These are phyloP conservation scores for Eucalyptus regnans DNA, from an alignment of 345 rosid species.

Conservation along the genomic window DNA sequence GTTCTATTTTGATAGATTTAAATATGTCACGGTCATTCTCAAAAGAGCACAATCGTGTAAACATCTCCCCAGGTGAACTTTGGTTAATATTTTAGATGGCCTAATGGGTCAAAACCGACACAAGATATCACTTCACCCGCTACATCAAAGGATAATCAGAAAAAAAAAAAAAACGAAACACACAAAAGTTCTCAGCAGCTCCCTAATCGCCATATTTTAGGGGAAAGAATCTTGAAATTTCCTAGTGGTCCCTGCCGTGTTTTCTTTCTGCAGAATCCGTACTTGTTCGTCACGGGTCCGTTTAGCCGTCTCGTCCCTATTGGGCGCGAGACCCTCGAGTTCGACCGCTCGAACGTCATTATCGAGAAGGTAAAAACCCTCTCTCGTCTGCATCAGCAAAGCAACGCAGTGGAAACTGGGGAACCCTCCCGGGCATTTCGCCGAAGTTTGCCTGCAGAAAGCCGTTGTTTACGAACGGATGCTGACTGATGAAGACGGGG, in stretches of 20 bases:
- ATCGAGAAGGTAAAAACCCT: background rate
- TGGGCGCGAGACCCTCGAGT: background rate
- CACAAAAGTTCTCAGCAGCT: background rate
- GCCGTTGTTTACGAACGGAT: background rate
- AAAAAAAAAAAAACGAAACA: background rate
- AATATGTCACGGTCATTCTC: background rate
- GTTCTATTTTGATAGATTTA: background rate
- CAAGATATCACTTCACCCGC: background rate
- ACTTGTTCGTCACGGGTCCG: background rate
- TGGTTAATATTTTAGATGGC: background rate
- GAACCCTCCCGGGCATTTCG: background rate
- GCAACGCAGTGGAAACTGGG: background rate
- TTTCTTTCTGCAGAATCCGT: background rate
- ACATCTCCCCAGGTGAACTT: background rate
- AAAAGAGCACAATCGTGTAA: background rate
- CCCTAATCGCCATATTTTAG: background rate
- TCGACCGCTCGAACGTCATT: background rate
- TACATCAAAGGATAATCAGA: background rate
- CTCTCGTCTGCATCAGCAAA: background rate
- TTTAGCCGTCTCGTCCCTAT: background rate
- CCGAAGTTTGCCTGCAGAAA: background rate
- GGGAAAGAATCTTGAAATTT: background rate
- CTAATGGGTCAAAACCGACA: background rate
- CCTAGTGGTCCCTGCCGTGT: background rate
- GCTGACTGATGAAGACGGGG: background rate